Evolutionary conservation across 2,329 filamentous ascomycete species (phyloP).

Genomic region (Trichoderma simmonsii): DNA sequence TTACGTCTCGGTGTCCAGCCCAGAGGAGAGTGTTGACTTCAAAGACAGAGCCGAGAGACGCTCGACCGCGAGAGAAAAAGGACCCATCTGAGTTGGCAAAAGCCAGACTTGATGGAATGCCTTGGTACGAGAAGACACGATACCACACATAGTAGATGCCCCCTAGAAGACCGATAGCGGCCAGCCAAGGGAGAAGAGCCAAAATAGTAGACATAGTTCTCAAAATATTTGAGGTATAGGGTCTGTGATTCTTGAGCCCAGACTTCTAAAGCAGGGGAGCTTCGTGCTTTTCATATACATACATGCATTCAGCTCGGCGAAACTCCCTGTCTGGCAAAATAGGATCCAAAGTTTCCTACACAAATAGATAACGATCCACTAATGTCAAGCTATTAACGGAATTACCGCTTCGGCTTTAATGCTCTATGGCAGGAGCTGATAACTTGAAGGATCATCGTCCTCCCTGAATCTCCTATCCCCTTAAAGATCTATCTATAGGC

Average conservation of each 20-base stretch:
- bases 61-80: neutral
- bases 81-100: slow-evolving; percentile 7
- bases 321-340: neutral
- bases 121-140: slow-evolving; percentile 4
- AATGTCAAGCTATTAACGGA: neutral
- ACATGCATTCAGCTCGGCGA: neutral
- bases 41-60: neutral
- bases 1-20: slow-evolving; percentile 4
- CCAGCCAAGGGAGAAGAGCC: neutral
- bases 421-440: neutral
- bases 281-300: neutral
- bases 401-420: neutral
- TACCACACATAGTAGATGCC: slow-evolving; percentile 9
- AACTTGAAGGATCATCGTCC: neutral
- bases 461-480: neutral
- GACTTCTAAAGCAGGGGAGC: neutral
- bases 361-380: neutral
- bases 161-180: neutral
- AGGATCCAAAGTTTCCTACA: neutral
- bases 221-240: neutral
- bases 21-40: slow-evolving; percentile 1
- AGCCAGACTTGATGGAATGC: neutral
- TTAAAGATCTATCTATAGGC: neutral
- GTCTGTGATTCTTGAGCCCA: neutral
- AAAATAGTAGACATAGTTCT: neutral